A percentile compares a stretch with the other conserved stretches of the same genome.
Evolutionary conservation across 192 early-diverging fungal genomes (phyloP).

Genomic region (Dissophora globulifera): DNA sequence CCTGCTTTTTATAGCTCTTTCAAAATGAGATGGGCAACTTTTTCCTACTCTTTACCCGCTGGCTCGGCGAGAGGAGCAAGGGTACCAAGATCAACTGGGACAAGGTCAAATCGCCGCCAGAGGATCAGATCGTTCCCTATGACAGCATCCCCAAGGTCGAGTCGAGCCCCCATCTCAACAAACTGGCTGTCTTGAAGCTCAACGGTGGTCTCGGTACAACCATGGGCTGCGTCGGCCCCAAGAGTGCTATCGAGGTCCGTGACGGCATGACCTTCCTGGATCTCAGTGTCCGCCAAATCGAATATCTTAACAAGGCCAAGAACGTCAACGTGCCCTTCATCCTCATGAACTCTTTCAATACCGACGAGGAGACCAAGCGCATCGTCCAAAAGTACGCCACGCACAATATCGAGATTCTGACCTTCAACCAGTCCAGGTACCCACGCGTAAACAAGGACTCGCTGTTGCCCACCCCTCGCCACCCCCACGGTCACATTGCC

Average conservation of each 20-base stretch:
- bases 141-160: constrained; percentile 67
- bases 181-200: constrained; percentile 98
- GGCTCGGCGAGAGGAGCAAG: constrained; percentile 82
- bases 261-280: constrained; percentile 99
- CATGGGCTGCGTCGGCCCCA: constrained; percentile 99
- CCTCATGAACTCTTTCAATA: constrained; percentile 99
- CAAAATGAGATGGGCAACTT: constrained; percentile 88
- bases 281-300: constrained; percentile 97
- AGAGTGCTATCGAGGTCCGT: constrained; percentile 97
- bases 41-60: constrained; percentile 86
- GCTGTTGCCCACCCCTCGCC: constrained; percentile 82
- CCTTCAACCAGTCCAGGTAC: constrained; percentile 97
- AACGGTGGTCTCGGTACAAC: constrained; percentile 99
- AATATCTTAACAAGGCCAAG: constrained; percentile 93
- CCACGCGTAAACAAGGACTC: constrained; percentile 95
- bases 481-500: constrained; percentile 71
- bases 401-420: constrained; percentile 93
- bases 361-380: constrained; percentile 95
- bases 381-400: constrained; percentile 98
- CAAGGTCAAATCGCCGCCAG: constrained; percentile 90
- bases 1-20: constrained; percentile 60
- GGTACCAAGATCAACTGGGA: constrained; percentile 91
- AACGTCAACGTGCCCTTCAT: constrained; percentile 95
- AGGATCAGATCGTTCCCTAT: constrained; percentile 90
- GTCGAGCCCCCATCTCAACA: constrained; percentile 73